A percentile compares a stretch with the other conserved stretches of the same genome.
Conservation (phyloP, 305 asterid genomes). For the Plantago lanceolata region DNA sequence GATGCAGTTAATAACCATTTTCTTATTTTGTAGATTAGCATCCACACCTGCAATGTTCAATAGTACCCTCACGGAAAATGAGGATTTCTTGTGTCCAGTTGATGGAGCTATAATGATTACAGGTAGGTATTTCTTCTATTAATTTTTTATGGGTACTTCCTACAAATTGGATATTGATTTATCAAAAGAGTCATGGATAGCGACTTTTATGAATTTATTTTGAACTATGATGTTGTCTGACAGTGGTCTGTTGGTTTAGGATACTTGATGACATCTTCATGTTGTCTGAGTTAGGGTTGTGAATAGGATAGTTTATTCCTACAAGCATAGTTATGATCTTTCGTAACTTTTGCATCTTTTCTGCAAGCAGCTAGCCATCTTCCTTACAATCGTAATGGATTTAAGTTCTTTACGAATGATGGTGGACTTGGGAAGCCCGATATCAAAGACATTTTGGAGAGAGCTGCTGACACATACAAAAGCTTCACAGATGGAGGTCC, state of each 20-base stretch:
- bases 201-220: slow-evolving; percentile 1
- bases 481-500: slow-evolving; percentile 54
- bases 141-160: slow-evolving; percentile 10
- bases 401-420: slow-evolving; percentile 80
- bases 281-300: slow-evolving; percentile 5
- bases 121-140: slow-evolving; percentile 38
- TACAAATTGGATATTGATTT: not conserved
- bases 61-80: slow-evolving; percentile 66
- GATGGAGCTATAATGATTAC: slow-evolving; percentile 98
- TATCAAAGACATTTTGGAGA: slow-evolving; percentile 90
- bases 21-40: slow-evolving; percentile 59
- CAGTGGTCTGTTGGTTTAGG: slow-evolving; percentile 7
- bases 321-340: too few species aligned
- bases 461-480: slow-evolving; percentile 60
- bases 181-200: slow-evolving; percentile 7
- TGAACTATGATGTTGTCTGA: slow-evolving; percentile 4
- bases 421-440: slow-evolving; percentile 98
- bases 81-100: slow-evolving; percentile 68
- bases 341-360: slow-evolving; percentile 29
- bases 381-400: slow-evolving; percentile 93
- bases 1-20: slow-evolving; percentile 23
- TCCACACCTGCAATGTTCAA: slow-evolving; percentile 99
- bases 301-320: not conserved
- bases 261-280: not conserved
- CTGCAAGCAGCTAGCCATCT: slow-evolving; percentile 89